These are phyloP conservation scores for Neophaeococcomyces mojaviensis DNA, from an alignment of 2,329 filamentous ascomycete genomes.

Conservation along the genomic window DNA sequence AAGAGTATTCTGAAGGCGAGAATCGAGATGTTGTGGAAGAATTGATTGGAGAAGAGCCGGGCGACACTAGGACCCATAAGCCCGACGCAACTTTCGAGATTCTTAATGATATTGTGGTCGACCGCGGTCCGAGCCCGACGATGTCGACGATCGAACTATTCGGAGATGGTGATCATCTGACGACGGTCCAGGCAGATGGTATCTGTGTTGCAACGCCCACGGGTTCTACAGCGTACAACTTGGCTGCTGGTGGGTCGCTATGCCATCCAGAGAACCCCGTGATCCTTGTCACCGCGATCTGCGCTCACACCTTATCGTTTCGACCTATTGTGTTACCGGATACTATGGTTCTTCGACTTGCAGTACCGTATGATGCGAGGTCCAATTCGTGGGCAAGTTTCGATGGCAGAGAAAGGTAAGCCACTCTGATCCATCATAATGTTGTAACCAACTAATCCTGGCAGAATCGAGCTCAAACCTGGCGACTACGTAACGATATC, in stretches of 20 bases:
- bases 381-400: slow-evolving; percentile 96
- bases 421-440: background rate
- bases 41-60: slow-evolving; percentile 75
- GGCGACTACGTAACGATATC: slow-evolving; percentile 48
- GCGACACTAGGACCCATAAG: slow-evolving; percentile 74
- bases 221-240: slow-evolving; percentile 89
- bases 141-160: slow-evolving; percentile 92
- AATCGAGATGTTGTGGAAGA: slow-evolving; percentile 75
- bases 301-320: slow-evolving; percentile 90
- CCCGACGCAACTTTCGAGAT: slow-evolving; percentile 84
- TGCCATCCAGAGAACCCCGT: slow-evolving; percentile 96
- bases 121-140: slow-evolving; percentile 86
- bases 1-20: slow-evolving; percentile 30
- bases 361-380: slow-evolving; percentile 88
- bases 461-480: slow-evolving; percentile 40
- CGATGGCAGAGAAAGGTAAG: slow-evolving; percentile 74
- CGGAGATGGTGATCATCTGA: slow-evolving; percentile 91
- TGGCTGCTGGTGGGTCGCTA: slow-evolving; percentile 88
- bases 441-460: slow-evolving; percentile 8
- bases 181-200: slow-evolving; percentile 84
- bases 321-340: slow-evolving; percentile 94
- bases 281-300: slow-evolving; percentile 89
- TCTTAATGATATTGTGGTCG: slow-evolving; percentile 92
- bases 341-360: slow-evolving; percentile 85
- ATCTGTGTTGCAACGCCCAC: slow-evolving; percentile 92